Evolutionary conservation across 768 basidiomycete genomes (phyloP).

Genomic region (Russula olivacea): DNA sequence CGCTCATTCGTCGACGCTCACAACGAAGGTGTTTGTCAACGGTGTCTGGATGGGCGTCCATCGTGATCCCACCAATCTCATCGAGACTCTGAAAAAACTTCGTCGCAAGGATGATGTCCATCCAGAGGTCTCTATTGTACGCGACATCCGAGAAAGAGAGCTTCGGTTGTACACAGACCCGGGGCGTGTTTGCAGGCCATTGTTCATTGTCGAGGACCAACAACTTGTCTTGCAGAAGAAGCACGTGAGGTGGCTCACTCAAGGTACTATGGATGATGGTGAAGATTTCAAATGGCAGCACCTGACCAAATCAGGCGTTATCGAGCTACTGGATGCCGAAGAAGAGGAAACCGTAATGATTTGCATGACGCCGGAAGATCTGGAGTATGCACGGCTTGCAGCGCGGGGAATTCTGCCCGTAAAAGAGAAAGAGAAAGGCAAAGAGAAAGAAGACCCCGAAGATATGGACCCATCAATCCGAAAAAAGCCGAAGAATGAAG

Average conservation of each 20-base stretch:
- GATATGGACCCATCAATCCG: conserved; percentile 86
- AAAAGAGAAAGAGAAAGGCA: too few species aligned
- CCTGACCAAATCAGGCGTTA: conserved; percentile 77
- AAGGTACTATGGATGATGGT: conserved; percentile 47
- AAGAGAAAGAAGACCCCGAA: neutral
- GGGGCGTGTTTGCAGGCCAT: conserved; percentile 91
- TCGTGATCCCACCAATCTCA: conserved; percentile 86
- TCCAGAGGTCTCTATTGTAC: conserved; percentile 93
- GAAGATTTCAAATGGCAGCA: conserved; percentile 69
- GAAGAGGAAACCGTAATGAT: conserved; percentile 99
- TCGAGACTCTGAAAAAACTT: conserved; percentile 88
- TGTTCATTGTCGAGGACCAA: conserved; percentile 95
- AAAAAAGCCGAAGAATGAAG: conserved; percentile 60
- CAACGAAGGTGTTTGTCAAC: conserved; percentile 97
- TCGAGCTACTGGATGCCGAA: conserved; percentile 95
- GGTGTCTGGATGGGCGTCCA: conserved; percentile 99
- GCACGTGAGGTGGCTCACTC: conserved; percentile 68
- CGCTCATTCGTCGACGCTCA: conserved; percentile 72
- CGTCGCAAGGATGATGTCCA: conserved; percentile 93
- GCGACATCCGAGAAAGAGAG: conserved; percentile 95
- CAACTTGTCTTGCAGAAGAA: conserved; percentile 78
- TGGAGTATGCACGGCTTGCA: conserved; percentile 74
- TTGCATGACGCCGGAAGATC: conserved; percentile 94
- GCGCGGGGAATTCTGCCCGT: conserved; percentile 38
- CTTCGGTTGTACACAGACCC: conserved; percentile 93